Conservation (phyloP, 139 green algal genomes). For the Chlamydomonas sp. region DNA sequence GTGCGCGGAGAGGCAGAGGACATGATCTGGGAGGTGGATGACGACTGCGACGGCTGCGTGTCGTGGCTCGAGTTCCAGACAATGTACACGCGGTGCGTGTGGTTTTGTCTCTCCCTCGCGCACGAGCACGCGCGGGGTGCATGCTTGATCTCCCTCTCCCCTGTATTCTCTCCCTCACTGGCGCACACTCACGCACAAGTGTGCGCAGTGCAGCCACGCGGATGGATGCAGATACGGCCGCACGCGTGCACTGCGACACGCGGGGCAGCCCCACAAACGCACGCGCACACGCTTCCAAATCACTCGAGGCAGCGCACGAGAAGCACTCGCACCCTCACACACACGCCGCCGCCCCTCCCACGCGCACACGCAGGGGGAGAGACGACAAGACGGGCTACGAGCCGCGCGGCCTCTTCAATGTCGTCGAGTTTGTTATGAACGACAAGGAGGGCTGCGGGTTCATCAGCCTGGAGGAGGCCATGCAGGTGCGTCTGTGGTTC, state of each 20-base stretch:
- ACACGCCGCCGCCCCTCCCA: neutral
- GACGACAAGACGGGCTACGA: slow-evolving; percentile 70
- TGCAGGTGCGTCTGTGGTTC: slow-evolving; percentile 65
- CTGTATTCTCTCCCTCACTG: too few relatives aligned
- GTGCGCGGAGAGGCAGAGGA: slow-evolving; percentile 79
- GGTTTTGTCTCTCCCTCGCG: too few relatives aligned
- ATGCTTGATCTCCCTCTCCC: too few relatives aligned
- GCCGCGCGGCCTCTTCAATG: slow-evolving; percentile 84
- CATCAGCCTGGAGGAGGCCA: slow-evolving; percentile 55
- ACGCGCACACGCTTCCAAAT: too few relatives aligned
- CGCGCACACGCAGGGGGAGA: slow-evolving; percentile 13
- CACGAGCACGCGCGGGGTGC: too few relatives aligned
- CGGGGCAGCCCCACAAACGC: too few relatives aligned
- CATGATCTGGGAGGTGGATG: slow-evolving; percentile 98
- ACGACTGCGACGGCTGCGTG: slow-evolving; percentile 79
- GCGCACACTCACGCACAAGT: too few relatives aligned
- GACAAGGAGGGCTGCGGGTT: slow-evolving; percentile 65
- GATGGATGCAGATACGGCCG: too few relatives aligned
- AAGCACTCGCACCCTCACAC: neutral
- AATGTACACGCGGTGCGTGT: slow-evolving; percentile 80
- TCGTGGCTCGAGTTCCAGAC: slow-evolving; percentile 75
- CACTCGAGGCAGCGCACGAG: too few relatives aligned
- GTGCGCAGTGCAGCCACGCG: too few relatives aligned
- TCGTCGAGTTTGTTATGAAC: slow-evolving; percentile 92
- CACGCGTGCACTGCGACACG: too few relatives aligned